Evolutionary conservation across 352 stramenopile genomes (phyloP).

Genomic region (Globisporangium paroecandrum): DNA sequence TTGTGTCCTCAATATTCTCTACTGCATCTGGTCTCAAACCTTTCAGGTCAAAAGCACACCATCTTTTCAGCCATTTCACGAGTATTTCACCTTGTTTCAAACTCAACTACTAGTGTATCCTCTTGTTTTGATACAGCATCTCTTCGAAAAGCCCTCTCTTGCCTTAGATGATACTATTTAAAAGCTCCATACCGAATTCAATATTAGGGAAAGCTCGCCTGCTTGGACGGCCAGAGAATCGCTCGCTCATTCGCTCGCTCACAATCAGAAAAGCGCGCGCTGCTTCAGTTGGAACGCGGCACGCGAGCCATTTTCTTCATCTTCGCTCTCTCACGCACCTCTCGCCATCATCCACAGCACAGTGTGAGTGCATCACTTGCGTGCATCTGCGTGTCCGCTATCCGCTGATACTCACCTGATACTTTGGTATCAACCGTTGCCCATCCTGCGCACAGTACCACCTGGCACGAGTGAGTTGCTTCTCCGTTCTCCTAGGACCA

Average conservation of each 20-base stretch:
- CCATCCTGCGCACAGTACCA: background rate
- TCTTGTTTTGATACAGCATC: background rate
- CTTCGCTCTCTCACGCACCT: background rate
- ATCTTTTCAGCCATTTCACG: background rate
- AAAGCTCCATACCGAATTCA: background rate
- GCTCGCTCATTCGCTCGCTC: background rate
- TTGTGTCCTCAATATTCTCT: conserved; percentile 1
- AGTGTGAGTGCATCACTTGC: background rate
- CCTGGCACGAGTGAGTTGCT: background rate
- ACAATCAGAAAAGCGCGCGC: conserved; percentile 1
- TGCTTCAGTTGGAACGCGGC: conserved; percentile 11
- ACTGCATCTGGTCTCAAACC: background rate
- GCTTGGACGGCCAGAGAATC: background rate
- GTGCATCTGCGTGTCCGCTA: background rate
- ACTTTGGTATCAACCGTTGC: background rate
- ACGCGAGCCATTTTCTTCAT: background rate
- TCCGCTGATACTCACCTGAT: background rate
- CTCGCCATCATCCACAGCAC: background rate
- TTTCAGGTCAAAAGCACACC: background rate
- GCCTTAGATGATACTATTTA: background rate
- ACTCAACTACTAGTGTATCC: background rate
- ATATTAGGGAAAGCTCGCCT: background rate
- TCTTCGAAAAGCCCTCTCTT: background rate
- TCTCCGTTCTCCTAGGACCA: conserved; percentile 1
- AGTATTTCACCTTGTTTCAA: background rate